Base-by-base conservation (phyloP, 306 rosid species). In the Pueraria montana region DNA sequence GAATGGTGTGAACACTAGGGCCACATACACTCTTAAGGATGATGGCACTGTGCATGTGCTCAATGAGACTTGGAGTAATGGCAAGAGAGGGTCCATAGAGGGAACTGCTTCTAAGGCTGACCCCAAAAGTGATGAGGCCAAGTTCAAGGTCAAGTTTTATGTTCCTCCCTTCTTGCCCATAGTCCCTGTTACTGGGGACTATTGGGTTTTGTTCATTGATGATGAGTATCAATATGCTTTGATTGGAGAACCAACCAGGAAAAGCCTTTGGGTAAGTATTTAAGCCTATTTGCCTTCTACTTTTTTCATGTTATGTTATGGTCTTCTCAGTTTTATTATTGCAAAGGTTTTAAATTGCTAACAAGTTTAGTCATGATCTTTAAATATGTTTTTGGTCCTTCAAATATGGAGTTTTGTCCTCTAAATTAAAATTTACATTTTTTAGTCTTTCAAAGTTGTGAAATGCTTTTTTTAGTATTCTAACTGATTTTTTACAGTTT, bases 161-260 rank as follows among this genome's bases (percentile, higher is more conserved):
- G 86, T 96, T 12, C 99, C 99, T 78, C 99, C 99, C 0, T 91
- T 94, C 20, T 32, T 96, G 43, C 99, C 99, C 40, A 88, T 96
- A 72, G 61, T 96, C 30, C 99, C 98, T 59, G 85, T 96, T n/a
- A 4, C 4, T 71, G 98, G 99, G 0, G 87, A 96, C 76, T 96
- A 96, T 83, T 96, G 99, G 99, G 89, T 96, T 78, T 81, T 96
- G 86, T 89, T 0, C 73, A 53, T 96, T 83, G 97, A 96, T 81
- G 66, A 78, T 0, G 93, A 91, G 75, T 96, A 96, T 84, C 91
- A 86, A 17, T 72, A 84, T 80, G 99, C 92, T 79, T 69, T 96
- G 38, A 52, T 96, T 81, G 99, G 99, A 13, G 78, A 92, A 80
- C 99, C 98, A 6, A 77, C 61, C 76, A 87, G 93, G 79, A 92